Evolutionary conservation across 768 basidiomycete genomes (phyloP).

Genomic region (Lactifluus rugatus): DNA sequence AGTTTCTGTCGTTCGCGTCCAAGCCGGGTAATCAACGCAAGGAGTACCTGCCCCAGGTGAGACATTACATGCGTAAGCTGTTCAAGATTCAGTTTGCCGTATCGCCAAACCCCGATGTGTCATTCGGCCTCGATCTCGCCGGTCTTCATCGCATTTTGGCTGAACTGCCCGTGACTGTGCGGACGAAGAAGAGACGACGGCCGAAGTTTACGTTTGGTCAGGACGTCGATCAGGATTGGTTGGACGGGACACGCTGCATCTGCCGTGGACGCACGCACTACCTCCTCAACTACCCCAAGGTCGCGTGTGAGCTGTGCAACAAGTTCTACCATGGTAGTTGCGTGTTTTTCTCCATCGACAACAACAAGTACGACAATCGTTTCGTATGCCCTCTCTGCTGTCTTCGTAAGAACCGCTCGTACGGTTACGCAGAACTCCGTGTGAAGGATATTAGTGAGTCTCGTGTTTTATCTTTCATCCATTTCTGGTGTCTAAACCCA

Average conservation of each 20-base stretch:
- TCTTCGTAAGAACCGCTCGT: constrained; percentile 59
- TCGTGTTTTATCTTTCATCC: not conserved
- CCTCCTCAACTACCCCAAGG: constrained; percentile 48
- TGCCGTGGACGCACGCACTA: constrained; percentile 62
- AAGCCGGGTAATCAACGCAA: constrained; percentile 61
- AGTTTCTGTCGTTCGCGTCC: constrained; percentile 67
- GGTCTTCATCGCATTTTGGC: constrained; percentile 76
- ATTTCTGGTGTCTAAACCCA: constrained; percentile 10
- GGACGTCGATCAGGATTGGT: constrained; percentile 64
- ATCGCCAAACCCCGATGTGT: constrained; percentile 69
- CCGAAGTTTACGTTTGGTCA: constrained; percentile 68
- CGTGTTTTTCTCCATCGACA: constrained; percentile 57
- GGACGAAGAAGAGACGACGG: constrained; percentile 46
- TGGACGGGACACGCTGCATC: constrained; percentile 70
- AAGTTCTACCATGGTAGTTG: constrained; percentile 65
- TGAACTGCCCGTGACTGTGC: constrained; percentile 43
- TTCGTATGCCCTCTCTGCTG: constrained; percentile 74
- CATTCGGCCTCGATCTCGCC: constrained; percentile 75
- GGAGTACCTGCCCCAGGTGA: constrained; percentile 72
- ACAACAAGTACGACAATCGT: constrained; percentile 26
- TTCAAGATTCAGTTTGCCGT: constrained; percentile 88
- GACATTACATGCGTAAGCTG: constrained; percentile 85
- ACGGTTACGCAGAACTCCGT: constrained; percentile 67
- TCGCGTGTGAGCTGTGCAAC: constrained; percentile 58
- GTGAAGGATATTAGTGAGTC: constrained; percentile 52